A percentile compares a stretch with the other conserved stretches of the same genome.
phyloP scores from a whole-genome alignment of 176 grass and related monocot genomes.

The Ampelocalamus luodianensis region DNA sequence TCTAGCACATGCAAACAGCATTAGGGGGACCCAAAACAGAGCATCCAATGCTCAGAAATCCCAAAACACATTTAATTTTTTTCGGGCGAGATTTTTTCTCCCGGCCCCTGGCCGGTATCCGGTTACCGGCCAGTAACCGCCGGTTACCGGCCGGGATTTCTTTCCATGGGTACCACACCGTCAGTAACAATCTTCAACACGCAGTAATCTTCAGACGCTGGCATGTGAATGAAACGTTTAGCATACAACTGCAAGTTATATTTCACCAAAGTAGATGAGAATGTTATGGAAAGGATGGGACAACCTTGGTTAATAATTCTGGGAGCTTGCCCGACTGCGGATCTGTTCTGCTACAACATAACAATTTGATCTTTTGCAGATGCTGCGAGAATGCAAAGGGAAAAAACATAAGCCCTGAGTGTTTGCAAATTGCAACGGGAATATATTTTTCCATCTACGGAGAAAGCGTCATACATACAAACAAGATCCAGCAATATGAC shows the following conservation, averaged over 20 bases:
- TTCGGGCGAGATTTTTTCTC: no score
- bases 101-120: no score
- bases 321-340: not conserved
- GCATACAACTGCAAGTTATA: not conserved
- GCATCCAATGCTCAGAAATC: no score
- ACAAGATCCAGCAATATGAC: conserved; percentile 4
- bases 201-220: not conserved
- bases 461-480: conserved; percentile 10
- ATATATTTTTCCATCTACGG: conserved; percentile 1
- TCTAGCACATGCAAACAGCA: no score
- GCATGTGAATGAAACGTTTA: not conserved
- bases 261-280: not conserved
- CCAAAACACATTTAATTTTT: no score
- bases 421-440: not conserved
- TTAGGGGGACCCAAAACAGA: no score
- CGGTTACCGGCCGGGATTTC: no score
- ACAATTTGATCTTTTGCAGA: not conserved
- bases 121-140: no score
- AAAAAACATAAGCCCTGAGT: not conserved
- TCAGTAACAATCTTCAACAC: not conserved
- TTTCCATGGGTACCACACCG: not conserved
- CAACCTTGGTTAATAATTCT: not conserved
- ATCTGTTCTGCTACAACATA: not conserved
- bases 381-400: not conserved
- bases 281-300: not conserved